Conservation (phyloP, 345 rosid species). For the Turritis glabra region DNA sequence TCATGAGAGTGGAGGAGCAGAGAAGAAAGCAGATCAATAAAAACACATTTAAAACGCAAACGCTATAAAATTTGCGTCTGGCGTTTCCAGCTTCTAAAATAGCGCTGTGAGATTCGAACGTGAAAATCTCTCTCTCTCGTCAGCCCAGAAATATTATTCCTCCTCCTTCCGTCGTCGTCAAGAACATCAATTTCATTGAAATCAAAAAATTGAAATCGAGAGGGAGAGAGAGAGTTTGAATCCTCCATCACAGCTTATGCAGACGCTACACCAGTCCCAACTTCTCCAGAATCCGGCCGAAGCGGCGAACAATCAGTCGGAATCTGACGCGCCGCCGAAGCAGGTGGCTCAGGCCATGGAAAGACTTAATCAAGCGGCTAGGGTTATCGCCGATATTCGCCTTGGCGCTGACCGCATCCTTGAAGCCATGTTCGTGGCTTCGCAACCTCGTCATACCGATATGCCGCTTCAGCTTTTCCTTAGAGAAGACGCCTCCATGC, state of each 20-base stretch:
- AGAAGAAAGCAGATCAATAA: not conserved
- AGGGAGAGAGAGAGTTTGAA: conserved; percentile 2
- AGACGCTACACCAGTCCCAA: conserved; percentile 45
- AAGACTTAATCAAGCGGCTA: conserved; percentile 79
- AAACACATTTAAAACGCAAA: conserved; percentile 1
- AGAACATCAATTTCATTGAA: not conserved
- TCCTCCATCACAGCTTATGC: conserved; percentile 36
- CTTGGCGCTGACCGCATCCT: conserved; percentile 93
- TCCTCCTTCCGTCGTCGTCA: not conserved
- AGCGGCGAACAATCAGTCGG: conserved; percentile 34
- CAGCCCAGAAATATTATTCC: not conserved
- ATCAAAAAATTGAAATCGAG: not conserved
- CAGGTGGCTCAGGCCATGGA: conserved; percentile 97
- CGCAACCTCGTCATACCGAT: conserved; percentile 68
- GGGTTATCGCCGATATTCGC: conserved; percentile 83
- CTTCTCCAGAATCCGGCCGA: conserved; percentile 36
- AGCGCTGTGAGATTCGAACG: not conserved
- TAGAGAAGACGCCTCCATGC: conserved; percentile 82
- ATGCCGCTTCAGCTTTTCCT: conserved; percentile 60
- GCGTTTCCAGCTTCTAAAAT: conserved; percentile 1
- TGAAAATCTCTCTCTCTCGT: not conserved
- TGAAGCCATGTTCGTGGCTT: conserved; percentile 70
- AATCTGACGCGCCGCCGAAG: conserved; percentile 85
- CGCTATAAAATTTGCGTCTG: not conserved
- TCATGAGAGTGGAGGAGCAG: not conserved